These are phyloP conservation scores for Helicostylum pulchrum DNA, from an alignment of 192 early-diverging fungal genomes.

Conservation along the genomic window DNA sequence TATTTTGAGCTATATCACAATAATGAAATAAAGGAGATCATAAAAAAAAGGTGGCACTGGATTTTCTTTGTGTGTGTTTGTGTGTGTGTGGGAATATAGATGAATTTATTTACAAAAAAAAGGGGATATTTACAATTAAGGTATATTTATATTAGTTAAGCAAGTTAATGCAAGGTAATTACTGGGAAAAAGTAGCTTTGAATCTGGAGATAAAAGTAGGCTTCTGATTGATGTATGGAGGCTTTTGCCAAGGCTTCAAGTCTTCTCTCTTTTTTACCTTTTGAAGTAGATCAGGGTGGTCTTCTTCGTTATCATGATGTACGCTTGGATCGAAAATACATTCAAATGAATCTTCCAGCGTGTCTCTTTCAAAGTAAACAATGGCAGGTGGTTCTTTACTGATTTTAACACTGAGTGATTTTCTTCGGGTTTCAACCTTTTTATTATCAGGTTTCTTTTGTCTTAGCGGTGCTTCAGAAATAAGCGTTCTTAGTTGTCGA, in stretches of 20 bases:
- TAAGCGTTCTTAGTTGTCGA: slow-evolving; percentile 11
- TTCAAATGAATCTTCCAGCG: slow-evolving; percentile 21
- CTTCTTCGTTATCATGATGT: slow-evolving; percentile 29
- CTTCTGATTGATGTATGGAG: not conserved
- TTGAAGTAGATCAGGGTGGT: slow-evolving; percentile 24
- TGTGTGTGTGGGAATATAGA: no score
- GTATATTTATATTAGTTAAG: no score
- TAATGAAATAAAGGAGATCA: no score
- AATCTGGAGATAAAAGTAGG: slow-evolving; percentile 9
- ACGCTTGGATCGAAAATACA: slow-evolving; percentile 32
- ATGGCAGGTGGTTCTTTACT: slow-evolving; percentile 31
- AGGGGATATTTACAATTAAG: no score
- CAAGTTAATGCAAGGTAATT: no score
- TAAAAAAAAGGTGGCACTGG: no score
- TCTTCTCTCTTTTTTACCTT: not conserved
- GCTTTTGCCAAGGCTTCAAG: slow-evolving; percentile 26
- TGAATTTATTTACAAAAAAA: no score
- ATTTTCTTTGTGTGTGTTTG: no score
- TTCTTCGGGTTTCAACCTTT: slow-evolving; percentile 6
- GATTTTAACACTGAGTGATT: slow-evolving; percentile 20
- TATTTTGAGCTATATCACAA: no score
- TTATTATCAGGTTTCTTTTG: not conserved
- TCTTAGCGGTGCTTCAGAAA: slow-evolving; percentile 17
- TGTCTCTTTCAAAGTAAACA: slow-evolving; percentile 23
- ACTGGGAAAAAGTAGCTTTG: not conserved